Evolutionary conservation across 331 rosid genomes (phyloP), one percentile per base, ranked within the genome.

Genomic region (Erythrophleum ivorense): DNA sequence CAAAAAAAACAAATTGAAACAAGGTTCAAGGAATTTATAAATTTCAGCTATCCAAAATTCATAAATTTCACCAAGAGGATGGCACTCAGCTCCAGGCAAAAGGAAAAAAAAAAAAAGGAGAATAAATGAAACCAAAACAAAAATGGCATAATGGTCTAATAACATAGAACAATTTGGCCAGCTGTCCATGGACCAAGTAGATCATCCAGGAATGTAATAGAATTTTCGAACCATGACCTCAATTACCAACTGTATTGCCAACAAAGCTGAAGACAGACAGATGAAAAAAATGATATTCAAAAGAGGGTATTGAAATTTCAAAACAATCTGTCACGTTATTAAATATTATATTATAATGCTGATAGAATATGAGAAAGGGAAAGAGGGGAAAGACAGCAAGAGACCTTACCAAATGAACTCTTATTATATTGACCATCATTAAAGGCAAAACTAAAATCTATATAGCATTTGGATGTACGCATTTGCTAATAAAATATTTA

Each of bases 91-190:
- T 73, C 73, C 71, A 12, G 45, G 41, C 80, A 78, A 59, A 53
- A 73, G 57, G 59, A 50, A 73, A 66, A 33, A 81, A 69, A n/a
- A 73, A 59, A 33, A 81, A 62, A 49, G 71, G 55, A 33, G 76
- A 63, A 46, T 18, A 80, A 55, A 75, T 65, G 65, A 76, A 38
- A 50, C 29, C 24, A 50, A 7, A 73, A 65, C 18, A 59, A 48
- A 24, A 79, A 57, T 34, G 29, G 68, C 52, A 63, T 64, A 76
- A 50, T 57, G 63, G 48, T 19, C 52, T 76, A 79, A 48, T 48
- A 48, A 11, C 52, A 48, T 73, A 71, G 6, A 24, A 24, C 29
- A 24, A 24, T 24, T 24, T 24, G 29, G 29, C 29, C 29, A 24
- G 29, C 29, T 24, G 41, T 54, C 59, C 14, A 58, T 15, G 58